Base-by-base conservation (phyloP, 495 filamentous ascomycete species). In the Lepidopterella palustris region DNA sequence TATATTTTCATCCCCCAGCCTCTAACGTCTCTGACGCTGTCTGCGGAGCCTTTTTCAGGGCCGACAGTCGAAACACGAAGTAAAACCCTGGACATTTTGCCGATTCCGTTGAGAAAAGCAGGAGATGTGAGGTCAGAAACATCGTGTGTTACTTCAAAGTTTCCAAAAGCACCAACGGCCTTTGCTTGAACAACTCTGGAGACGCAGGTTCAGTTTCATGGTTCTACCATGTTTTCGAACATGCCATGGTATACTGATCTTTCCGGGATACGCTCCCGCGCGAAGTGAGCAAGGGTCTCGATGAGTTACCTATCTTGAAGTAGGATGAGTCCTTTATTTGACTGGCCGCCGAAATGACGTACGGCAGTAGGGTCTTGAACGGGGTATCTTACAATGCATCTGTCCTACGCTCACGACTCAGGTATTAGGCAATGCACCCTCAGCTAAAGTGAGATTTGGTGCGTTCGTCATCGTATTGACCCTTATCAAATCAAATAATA, bases 231-330 rank as follows among this genome's bases (percentile, higher is more conserved):
- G 31, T 47, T 8, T 1, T 9, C 10, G 8, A 55, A 15, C 21
- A 40, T 6, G 11, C 18, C 4, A 4, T 9, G 29, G 25, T 45
- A n/a, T n/a, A n/a, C 50, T 18, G 9, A 56, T 50, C 63, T 27
- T 59, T 66, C 63, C 32, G 63, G 63, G 5, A 66, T 66, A n/a
- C 63, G 45, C 48, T 66, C 63, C 10, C 63, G 39, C 6, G 59
- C 45, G 47, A 62, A 66, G 42, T 66, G 63, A 2, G 63, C 63
- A 1, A 66, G 50, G 5, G 63, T 66, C 31, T 66, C 59, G 35
- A 66, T 62, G 24, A 66, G 52, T 24, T 62, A 60, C 23, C 55
- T 66, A 27, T 66, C 63, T 56, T 55, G 29, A 18, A 66, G 51
- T 6, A 66, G 55, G 18, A 61, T 55, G 4, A 66, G 63, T 2